A percentile compares a stretch with the other conserved stretches of the same genome.
Evolutionary conservation across 2,329 filamentous ascomycete species (phyloP).

Genomic region (Alternaria ethzedia): DNA sequence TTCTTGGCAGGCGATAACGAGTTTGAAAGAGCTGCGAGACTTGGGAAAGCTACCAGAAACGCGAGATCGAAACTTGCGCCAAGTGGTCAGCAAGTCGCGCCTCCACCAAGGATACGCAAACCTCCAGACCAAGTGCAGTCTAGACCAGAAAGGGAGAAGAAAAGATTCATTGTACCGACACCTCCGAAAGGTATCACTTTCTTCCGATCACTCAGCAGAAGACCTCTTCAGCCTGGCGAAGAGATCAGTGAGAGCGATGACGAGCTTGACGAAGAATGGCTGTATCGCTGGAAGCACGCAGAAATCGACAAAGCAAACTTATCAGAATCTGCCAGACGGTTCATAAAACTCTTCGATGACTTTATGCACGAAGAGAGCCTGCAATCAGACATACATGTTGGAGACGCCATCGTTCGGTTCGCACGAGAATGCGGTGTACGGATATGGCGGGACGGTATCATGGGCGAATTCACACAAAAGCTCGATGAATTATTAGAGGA

Average conservation of each 20-base stretch:
- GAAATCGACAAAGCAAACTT: conserved; percentile 23
- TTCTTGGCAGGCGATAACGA: conserved; percentile 46
- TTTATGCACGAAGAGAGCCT: conserved; percentile 48
- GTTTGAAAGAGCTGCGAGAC: conserved; percentile 18
- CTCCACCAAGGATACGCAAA: conserved; percentile 12
- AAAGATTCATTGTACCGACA: conserved; percentile 46
- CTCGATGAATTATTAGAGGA: conserved; percentile 39
- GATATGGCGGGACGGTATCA: conserved; percentile 30
- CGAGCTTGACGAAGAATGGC: conserved; percentile 49
- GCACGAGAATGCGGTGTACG: conserved; percentile 26
- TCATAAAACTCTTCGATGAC: conserved; percentile 47
- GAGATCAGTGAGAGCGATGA: conserved; percentile 53
- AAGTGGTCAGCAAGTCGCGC: not conserved
- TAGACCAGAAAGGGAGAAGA: conserved; percentile 15
- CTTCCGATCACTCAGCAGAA: conserved; percentile 51
- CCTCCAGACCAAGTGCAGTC: conserved; percentile 23
- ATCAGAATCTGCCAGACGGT: conserved; percentile 30
- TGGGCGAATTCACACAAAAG: conserved; percentile 40
- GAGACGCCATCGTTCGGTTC: conserved; percentile 52
- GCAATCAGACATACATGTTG: conserved; percentile 39
- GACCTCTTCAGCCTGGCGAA: conserved; percentile 47
- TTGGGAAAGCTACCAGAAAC: conserved; percentile 11
- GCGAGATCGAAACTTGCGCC: not conserved
- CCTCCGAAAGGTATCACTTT: conserved; percentile 44
- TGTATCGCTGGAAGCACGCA: conserved; percentile 37